These are phyloP conservation scores for Cercospora janseana DNA, from an alignment of 2,329 filamentous ascomycete genomes.

Conservation along the genomic window DNA sequence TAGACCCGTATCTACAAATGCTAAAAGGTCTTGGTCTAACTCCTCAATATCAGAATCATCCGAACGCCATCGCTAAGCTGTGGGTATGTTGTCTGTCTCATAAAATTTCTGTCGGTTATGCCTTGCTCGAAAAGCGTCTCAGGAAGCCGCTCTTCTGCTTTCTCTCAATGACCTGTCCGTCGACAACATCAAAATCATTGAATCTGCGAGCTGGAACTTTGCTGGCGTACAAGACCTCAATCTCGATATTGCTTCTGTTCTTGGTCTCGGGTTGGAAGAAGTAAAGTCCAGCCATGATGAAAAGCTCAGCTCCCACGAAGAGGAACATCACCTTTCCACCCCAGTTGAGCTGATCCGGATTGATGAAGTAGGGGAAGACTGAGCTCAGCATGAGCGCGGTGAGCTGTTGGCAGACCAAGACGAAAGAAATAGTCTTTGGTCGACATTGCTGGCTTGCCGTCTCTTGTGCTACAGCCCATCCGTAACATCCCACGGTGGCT, in stretches of 20 bases:
- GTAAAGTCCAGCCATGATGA: conserved; percentile 37
- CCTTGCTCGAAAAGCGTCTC: conserved; percentile 24
- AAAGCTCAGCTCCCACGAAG: conserved; percentile 39
- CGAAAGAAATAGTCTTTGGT: conserved; percentile 32
- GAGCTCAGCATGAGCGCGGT: conserved; percentile 41
- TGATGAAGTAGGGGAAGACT: conserved; percentile 42
- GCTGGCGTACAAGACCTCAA: conserved; percentile 32
- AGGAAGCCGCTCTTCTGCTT: conserved; percentile 22
- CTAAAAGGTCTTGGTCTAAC: no score
- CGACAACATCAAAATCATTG: conserved; percentile 27
- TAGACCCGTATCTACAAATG: no score
- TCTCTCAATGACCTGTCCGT: conserved; percentile 28
- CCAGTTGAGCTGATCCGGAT: conserved; percentile 43
- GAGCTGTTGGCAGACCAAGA: conserved; percentile 36
- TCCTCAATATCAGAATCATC: neutral
- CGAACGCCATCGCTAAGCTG: neutral
- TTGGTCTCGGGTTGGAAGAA: conserved; percentile 43
- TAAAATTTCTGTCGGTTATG: conserved; percentile 3
- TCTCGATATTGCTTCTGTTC: conserved; percentile 41
- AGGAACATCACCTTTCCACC: conserved; percentile 43
- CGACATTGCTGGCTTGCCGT: conserved; percentile 28
- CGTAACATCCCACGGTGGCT: conserved; percentile 30
- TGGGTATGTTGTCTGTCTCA: neutral
- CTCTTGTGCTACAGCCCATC: conserved; percentile 32
- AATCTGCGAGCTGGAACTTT: conserved; percentile 26